Percentiles rank a stretch among this genome's conserved stretches.
Conservation (phyloP, 192 early-diverging fungal species). For the Coemansia sp. region DNA sequence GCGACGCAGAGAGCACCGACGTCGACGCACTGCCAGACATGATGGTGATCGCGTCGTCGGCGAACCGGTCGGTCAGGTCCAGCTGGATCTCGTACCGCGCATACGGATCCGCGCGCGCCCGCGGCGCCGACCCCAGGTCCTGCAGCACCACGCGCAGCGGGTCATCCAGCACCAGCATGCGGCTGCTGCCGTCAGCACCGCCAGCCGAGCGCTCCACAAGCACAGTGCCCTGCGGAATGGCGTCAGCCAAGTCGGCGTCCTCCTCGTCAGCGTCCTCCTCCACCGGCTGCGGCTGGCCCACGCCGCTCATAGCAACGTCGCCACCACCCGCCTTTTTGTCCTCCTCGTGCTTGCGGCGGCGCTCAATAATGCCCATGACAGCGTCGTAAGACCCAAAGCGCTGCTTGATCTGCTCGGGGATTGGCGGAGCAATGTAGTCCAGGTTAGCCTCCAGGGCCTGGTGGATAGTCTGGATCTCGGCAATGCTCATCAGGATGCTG, state of each 20-base stretch:
- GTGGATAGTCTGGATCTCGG: constrained; percentile 93
- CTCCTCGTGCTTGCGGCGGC: constrained; percentile 47
- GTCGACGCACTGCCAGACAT: constrained; percentile 58
- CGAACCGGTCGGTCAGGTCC: constrained; percentile 64
- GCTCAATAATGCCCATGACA: constrained; percentile 54
- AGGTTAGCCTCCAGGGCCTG: constrained; percentile 78
- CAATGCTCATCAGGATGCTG: constrained; percentile 85
- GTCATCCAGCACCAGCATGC: constrained; percentile 60
- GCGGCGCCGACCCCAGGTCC: constrained; percentile 68
- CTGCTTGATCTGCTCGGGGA: constrained; percentile 57
- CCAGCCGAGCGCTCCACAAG: constrained; percentile 48
- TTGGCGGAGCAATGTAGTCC: constrained; percentile 68
- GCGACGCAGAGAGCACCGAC: constrained; percentile 53
- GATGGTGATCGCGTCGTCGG: constrained; percentile 56
- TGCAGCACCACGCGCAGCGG: constrained; percentile 67
- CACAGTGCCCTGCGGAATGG: constrained; percentile 56
- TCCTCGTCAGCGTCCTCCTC: constrained; percentile 44
- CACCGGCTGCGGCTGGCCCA: neutral
- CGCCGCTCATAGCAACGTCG: neutral
- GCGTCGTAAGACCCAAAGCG: constrained; percentile 55
- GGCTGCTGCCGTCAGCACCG: constrained; percentile 21
- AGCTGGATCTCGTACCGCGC: constrained; percentile 55
- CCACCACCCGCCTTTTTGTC: constrained; percentile 13
- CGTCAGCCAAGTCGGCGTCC: constrained; percentile 48
- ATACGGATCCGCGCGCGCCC: constrained; percentile 48